A percentile compares a stretch with the other conserved stretches of the same genome.
Evolutionary conservation across 2,329 filamentous ascomycete genomes (phyloP).

Genomic region (Cyphellophora attinorum): DNA sequence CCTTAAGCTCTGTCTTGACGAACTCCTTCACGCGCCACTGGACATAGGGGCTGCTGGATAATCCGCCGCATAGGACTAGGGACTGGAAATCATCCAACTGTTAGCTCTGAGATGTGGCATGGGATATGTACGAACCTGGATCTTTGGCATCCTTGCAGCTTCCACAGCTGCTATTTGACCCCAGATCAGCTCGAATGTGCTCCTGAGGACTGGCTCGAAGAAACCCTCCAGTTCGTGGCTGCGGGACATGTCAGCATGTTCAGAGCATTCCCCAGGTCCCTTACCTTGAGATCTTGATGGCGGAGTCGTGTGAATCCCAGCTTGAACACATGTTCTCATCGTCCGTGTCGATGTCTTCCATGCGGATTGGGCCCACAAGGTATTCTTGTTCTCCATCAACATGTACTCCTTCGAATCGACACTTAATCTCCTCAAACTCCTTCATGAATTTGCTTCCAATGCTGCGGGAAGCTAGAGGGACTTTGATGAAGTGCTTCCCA

Average conservation of each 20-base stretch:
- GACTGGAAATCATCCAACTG: too few species aligned
- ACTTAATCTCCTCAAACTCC: constrained; percentile 24
- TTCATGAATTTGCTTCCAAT: constrained; percentile 26
- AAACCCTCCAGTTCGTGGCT: constrained; percentile 6
- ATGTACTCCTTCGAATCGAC: constrained; percentile 18
- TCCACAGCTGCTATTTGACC: constrained; percentile 4
- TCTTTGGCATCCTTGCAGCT: constrained; percentile 1
- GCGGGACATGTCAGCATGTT: too few species aligned
- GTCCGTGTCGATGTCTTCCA: constrained; percentile 1
- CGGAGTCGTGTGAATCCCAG: constrained; percentile 7
- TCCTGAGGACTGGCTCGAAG: constrained; percentile 9
- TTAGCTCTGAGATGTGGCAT: too few species aligned
- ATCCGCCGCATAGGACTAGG: neutral
- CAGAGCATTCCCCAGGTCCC: too few species aligned
- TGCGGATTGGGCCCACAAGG: neutral
- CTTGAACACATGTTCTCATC: neutral
- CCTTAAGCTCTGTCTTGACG: neutral
- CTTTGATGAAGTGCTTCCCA: constrained; percentile 19
- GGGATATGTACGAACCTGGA: constrained; percentile 2
- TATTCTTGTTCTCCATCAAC: constrained; percentile 1
- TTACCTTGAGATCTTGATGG: constrained; percentile 3
- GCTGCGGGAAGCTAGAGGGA: constrained; percentile 19
- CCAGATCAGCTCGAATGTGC: constrained; percentile 5
- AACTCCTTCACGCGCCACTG: constrained; percentile 5
- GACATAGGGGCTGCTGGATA: constrained; percentile 7